Percentiles rank a stretch among this genome's conserved stretches.
Conservation (phyloP, 345 rosid species). For the Chamaenerion angustifolium region DNA sequence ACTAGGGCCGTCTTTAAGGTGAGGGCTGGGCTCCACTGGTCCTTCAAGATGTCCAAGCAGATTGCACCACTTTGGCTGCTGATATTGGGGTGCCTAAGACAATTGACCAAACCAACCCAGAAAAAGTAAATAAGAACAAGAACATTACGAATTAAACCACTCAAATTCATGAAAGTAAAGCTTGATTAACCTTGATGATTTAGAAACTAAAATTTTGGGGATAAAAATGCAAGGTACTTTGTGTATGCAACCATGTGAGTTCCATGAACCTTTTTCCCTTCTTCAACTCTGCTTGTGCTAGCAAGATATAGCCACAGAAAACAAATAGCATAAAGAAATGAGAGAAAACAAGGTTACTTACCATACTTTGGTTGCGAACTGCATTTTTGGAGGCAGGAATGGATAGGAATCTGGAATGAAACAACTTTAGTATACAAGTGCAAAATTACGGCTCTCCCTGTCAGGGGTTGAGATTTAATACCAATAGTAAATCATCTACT, state of each 20-base stretch:
- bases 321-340: not conserved
- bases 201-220: too few relatives aligned
- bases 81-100: slow-evolving; percentile 87
- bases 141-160: too few relatives aligned
- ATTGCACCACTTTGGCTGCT: slow-evolving; percentile 99
- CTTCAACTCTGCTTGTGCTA: too few relatives aligned
- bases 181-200: too few relatives aligned
- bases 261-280: too few relatives aligned
- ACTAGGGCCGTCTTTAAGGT: slow-evolving; percentile 96
- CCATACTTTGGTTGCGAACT: slow-evolving; percentile 95
- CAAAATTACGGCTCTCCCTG: not conserved
- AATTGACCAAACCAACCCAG: not conserved
- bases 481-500: too few relatives aligned
- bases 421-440: slow-evolving; percentile 5
- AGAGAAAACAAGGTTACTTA: slow-evolving; percentile 23
- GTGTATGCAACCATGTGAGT: too few relatives aligned
- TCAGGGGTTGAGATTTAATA: not conserved
- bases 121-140: too few relatives aligned
- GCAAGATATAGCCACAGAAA: too few relatives aligned
- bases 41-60: slow-evolving; percentile 94
- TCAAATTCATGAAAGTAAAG: too few relatives aligned
- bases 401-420: slow-evolving; percentile 88
- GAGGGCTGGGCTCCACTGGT: slow-evolving; percentile 99
- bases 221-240: too few relatives aligned
- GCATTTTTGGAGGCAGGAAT: slow-evolving; percentile 99